Percentiles rank a stretch among this genome's conserved stretches.
Evolutionary conservation across 495 filamentous ascomycete genomes (phyloP).

Genomic region (Penicillium soppii): DNA sequence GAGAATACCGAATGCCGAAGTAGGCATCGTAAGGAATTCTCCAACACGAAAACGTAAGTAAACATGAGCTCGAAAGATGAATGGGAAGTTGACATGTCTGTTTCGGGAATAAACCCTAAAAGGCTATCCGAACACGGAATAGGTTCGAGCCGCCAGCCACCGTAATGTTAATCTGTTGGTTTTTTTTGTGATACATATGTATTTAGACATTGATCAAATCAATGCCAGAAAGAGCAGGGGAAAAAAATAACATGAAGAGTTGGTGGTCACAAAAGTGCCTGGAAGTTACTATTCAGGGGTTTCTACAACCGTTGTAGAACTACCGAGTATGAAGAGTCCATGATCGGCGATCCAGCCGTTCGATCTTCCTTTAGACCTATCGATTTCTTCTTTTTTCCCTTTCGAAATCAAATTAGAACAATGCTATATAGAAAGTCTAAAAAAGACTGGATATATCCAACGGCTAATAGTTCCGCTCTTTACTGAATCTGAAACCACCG

Average conservation of each 20-base stretch:
- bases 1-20: slow-evolving; percentile 1
- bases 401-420: not conserved
- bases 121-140: slow-evolving; percentile 1
- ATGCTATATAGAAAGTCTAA: not conserved
- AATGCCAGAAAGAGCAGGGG: not conserved
- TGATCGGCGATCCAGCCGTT: slow-evolving; percentile 17
- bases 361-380: slow-evolving; percentile 7
- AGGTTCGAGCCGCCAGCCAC: not conserved
- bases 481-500: slow-evolving; percentile 13
- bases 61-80: not conserved
- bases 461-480: not conserved
- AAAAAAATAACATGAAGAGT: too few relatives aligned
- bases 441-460: too few relatives aligned
- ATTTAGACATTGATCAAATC: not conserved
- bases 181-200: too few relatives aligned
- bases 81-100: not conserved
- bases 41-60: not conserved
- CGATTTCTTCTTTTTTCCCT: not conserved
- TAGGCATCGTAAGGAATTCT: not conserved
- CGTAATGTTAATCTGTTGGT: too few relatives aligned
- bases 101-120: too few relatives aligned
- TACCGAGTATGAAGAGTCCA: not conserved
- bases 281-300: not conserved
- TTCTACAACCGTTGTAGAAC: too few relatives aligned
- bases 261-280: too few relatives aligned